Evolutionary conservation across 768 basidiomycete genomes (phyloP), one percentile per base, ranked within the genome.

Genomic region (Tylopilus cervinicoccineus): DNA sequence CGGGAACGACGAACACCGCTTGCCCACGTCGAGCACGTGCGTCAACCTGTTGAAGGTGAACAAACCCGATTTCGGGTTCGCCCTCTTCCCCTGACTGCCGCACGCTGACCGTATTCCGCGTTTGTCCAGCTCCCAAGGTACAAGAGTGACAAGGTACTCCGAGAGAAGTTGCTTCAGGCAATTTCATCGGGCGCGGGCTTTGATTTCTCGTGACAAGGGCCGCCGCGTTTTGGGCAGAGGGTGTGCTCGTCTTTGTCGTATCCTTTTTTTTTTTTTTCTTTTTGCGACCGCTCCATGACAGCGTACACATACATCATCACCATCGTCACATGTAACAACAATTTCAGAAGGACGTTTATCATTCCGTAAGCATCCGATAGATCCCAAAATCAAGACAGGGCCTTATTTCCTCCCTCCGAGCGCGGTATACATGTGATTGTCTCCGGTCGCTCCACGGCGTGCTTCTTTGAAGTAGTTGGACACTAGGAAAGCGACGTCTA

Each of bases 121-220:
- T 27, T 40, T 40, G 38, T 34, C 51, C 37, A 90, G 86, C 76
- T 93, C 13, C 89, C 89, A 13, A 69, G 76, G 32, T 90, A 91
- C 62, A 66, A 70, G 45, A 81, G 71, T 57, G 86, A 88, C 63
- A 66, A 67, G 19, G 73, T 78, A 3, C 72, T 98, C 20, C 74
- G 80, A 10, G 71, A 78, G 41, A 97, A 96, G 67, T 71, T 97
- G 24, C 60, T 94, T 6, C 86, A 92, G 59, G 90, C 93, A 1
- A 90, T 98, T 60, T 86, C 76, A 37, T 82, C 91, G 0, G 86
- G 84, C 34, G 90, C 93, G 5, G 94, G 94, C 2, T 98, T 98
- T 53, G 94, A 97, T 70, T 73, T 97, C 42, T 96, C 93, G 10
- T 96, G 46, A 63, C 17, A 24, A 61, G 19, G 27, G 23, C 26